A percentile compares a stretch with the other conserved stretches of the same genome.
These are phyloP conservation scores for Scenedesmus sp. DNA, from an alignment of 163 green algal species.

Conservation along the genomic window DNA sequence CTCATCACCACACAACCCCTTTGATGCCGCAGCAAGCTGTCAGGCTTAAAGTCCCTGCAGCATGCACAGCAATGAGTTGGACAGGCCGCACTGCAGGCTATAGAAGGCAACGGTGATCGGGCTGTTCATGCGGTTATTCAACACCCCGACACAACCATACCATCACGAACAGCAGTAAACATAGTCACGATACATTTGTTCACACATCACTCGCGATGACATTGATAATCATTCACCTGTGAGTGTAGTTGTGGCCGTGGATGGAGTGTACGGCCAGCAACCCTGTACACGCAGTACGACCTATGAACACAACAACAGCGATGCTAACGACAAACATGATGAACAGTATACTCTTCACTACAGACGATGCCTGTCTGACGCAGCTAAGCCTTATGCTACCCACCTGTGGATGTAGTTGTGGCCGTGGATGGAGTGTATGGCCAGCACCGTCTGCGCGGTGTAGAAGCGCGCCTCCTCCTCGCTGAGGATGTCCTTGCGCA, in stretches of 20 bases:
- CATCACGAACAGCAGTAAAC: not conserved
- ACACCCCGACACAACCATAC: too few relatives aligned
- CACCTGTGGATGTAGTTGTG: constrained; percentile 95
- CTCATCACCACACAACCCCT: too few relatives aligned
- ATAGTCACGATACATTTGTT: too few relatives aligned
- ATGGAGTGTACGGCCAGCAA: constrained; percentile 61
- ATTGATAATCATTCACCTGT: constrained; percentile 67
- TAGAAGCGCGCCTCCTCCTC: constrained; percentile 94
- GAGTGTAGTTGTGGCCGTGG: constrained; percentile 93
- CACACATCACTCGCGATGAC: too few relatives aligned
- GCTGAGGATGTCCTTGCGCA: constrained; percentile 95
- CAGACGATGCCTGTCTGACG: too few relatives aligned
- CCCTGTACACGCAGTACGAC: not conserved
- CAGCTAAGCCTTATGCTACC: not conserved
- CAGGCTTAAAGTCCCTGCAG: too few relatives aligned
- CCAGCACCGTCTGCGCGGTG: constrained; percentile 90
- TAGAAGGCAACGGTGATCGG: too few relatives aligned
- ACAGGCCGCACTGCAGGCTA: too few relatives aligned
- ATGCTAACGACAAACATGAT: not conserved
- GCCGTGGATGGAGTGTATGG: constrained; percentile 93
- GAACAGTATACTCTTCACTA: too few relatives aligned
- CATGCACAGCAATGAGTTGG: too few relatives aligned
- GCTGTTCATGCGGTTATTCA: too few relatives aligned
- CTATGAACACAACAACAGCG: not conserved
- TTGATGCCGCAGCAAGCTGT: too few relatives aligned